Percentiles rank a stretch among this genome's conserved stretches.
Conservation (phyloP, 768 basidiomycete genomes). For the Dacryopinax primogenitus region DNA sequence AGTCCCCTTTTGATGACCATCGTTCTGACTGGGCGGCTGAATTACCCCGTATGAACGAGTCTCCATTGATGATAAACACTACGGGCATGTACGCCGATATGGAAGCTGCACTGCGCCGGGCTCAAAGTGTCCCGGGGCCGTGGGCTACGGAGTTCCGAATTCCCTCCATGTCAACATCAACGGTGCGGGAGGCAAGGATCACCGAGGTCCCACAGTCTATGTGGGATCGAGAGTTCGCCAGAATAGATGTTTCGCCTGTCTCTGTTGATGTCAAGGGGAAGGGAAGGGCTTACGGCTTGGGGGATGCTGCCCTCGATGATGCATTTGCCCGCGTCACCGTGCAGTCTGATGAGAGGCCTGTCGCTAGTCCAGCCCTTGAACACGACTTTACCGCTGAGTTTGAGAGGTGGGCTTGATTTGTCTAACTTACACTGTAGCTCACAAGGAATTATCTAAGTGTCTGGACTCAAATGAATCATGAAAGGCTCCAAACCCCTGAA, state of each 20-base stretch:
- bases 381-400: constrained; percentile 33
- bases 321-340: constrained; percentile 55
- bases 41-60: background rate
- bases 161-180: background rate
- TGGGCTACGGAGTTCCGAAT: constrained; percentile 48
- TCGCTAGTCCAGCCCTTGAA: constrained; percentile 17
- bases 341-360: constrained; percentile 22
- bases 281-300: constrained; percentile 31
- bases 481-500: constrained; percentile 26
- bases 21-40: background rate
- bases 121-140: constrained; percentile 13
- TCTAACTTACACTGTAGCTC: constrained; percentile 9
- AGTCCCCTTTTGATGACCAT: background rate
- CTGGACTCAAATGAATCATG: constrained; percentile 50
- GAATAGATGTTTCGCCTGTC: constrained; percentile 14
- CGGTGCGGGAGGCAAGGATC: constrained; percentile 15
- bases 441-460: constrained; percentile 32
- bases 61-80: background rate
- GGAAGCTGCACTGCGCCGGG: background rate
- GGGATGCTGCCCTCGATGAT: constrained; percentile 69
- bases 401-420: constrained; percentile 34
- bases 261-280: constrained; percentile 63
- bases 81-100: background rate
- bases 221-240: constrained; percentile 19
- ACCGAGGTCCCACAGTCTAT: constrained; percentile 24